Conservation (phyloP, 2,329 filamentous ascomycete genomes). For the Fonsecaea nubica region DNA sequence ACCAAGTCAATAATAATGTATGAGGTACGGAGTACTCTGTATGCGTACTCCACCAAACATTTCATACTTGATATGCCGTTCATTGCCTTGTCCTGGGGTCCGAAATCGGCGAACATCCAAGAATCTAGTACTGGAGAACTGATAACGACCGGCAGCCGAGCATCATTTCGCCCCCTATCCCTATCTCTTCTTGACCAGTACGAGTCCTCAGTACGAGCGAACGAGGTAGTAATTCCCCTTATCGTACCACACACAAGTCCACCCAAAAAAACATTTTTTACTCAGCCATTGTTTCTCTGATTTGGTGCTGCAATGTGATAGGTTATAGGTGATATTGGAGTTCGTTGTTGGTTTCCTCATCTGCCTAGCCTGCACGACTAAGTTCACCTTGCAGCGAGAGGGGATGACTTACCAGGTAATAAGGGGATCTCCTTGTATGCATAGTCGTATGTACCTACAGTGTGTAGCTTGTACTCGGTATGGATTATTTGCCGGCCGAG, state of each 20-base stretch:
- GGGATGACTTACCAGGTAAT: not conserved
- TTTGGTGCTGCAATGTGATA: not conserved
- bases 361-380: not conserved
- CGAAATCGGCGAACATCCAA: not conserved
- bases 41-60: not conserved
- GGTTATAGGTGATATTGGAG: not conserved
- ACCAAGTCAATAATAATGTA: not conserved
- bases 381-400: slow-evolving; percentile 3
- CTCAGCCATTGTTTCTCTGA: not conserved
- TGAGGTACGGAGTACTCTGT: not conserved
- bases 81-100: not conserved
- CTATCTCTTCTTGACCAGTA: not conserved
- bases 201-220: not conserved
- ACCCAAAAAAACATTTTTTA: too few relatives aligned
- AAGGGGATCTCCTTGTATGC: not conserved
- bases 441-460: not conserved
- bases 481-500: not conserved
- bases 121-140: not conserved
- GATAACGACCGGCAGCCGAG: not conserved
- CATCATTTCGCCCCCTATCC: not conserved
- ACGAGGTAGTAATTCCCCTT: not conserved
- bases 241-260: too few relatives aligned
- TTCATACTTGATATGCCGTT: not conserved
- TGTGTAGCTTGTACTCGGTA: too few relatives aligned
- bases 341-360: not conserved